Evolutionary conservation across 176 grass and related monocot species (phyloP), one percentile per base, ranked within the genome.

Genomic region (Alopecurus myosuroides): DNA sequence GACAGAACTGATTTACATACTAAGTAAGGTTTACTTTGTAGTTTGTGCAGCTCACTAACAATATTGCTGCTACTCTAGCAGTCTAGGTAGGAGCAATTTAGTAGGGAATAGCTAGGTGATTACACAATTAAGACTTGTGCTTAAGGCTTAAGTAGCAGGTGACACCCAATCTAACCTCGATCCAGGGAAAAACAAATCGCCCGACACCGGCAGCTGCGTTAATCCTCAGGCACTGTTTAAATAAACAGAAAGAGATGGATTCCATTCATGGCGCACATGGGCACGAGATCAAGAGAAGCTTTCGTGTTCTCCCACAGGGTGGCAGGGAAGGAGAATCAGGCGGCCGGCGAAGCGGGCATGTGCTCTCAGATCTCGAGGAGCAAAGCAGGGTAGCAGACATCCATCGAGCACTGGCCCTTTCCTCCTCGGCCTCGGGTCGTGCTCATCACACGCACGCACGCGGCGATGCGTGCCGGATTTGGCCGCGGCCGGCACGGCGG

Each of bases 291-390:
- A 6, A 11, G 42, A 22, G 10, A 31, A 52, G 75, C 42, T 15
- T 29, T 48, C 6, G 52, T 45, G 85, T 34, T 73, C 39, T 9
- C 85, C 77, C 10, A 25, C 63, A 22, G 10, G 45, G 31, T 52
- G 45, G 61, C 60, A 9, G 57, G 17, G 55, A 0, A n/a, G 23
- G 75, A 63, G 66, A 9, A 74, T 34, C 75, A 8, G 75, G 69
- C 7, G 53, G n/a, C n/a, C n/a, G n/a, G 41, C 84, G 65, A n/a
- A 15, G 45, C 41, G 41, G 0, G 40, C 87, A 80, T 66, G 70
- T 86, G 78, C 41, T 29, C 30, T 36, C 78, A 58, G 83, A 89
- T 89, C 71, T 89, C 88, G 36, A 81, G 36, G 9, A 14, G 35
- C 13, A 57, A 72, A 53, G 28, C 33, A 7, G 5, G n/a, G n/a